Conservation (phyloP, 2,329 filamentous ascomycete genomes). For the Chaetomium strumarium region DNA sequence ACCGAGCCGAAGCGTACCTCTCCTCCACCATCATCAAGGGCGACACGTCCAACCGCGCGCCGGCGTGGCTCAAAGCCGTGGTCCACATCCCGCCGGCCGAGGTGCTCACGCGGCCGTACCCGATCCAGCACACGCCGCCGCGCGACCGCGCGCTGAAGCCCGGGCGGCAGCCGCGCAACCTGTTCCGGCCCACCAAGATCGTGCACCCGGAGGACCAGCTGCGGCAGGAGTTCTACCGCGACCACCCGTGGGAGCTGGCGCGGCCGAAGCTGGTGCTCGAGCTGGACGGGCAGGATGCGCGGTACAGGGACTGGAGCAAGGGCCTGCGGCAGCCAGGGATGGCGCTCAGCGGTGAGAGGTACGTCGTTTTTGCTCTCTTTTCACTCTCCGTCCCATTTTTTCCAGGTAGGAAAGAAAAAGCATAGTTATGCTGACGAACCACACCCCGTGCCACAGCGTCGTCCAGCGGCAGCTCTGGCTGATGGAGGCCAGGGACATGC, state of each 20-base stretch:
- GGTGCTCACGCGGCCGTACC: slow-evolving; percentile 48
- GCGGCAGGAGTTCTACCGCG: slow-evolving; percentile 75
- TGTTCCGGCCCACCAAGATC: slow-evolving; percentile 76
- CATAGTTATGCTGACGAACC: neutral
- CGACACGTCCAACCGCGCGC: slow-evolving; percentile 27
- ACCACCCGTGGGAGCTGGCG: slow-evolving; percentile 96
- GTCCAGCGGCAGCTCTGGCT: slow-evolving; percentile 88
- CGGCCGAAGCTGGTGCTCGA: slow-evolving; percentile 81
- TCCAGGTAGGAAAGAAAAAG: neutral
- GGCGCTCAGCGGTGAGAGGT: slow-evolving; percentile 80
- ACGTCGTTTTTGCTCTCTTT: slow-evolving; percentile 23
- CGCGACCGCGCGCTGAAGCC: slow-evolving; percentile 35
- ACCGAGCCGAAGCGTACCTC: slow-evolving; percentile 34
- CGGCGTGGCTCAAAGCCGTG: slow-evolving; percentile 48
- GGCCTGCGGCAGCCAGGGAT: slow-evolving; percentile 68
- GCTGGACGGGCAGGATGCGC: slow-evolving; percentile 73
- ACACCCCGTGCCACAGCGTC: slow-evolving; percentile 53
- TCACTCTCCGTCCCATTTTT: neutral
- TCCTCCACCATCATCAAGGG: slow-evolving; percentile 29
- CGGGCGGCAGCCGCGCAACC: slow-evolving; percentile 59
- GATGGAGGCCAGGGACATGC: slow-evolving; percentile 59
- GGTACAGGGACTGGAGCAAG: slow-evolving; percentile 72
- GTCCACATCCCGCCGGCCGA: slow-evolving; percentile 52
- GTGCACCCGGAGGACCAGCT: slow-evolving; percentile 78
- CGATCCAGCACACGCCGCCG: slow-evolving; percentile 39